Percentiles rank a stretch among this genome's conserved stretches.
phyloP scores from a whole-genome alignment of 1,284 basidiomycete species.

The Cutaneotrichosporon arboriforme region DNA sequence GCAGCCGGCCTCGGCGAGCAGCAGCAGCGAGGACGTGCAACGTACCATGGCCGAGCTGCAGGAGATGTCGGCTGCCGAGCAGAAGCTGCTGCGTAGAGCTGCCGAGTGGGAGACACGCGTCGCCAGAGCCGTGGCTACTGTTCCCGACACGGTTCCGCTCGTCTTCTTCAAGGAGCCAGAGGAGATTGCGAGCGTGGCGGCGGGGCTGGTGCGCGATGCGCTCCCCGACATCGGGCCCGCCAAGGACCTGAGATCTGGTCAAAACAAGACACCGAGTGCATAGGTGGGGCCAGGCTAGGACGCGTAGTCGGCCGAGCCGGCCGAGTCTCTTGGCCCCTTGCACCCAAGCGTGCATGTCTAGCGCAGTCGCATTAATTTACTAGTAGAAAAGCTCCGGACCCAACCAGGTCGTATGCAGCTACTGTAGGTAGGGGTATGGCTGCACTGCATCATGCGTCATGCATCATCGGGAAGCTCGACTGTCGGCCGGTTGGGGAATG shows the following conservation, averaged over 20 bases:
- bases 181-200: conserved; percentile 25
- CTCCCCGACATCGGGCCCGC: too few species aligned
- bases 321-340: too few species aligned
- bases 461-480: too few species aligned
- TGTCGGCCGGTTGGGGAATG: too few species aligned
- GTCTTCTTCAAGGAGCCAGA: conserved; percentile 30
- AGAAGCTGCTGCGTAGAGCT: conserved; percentile 35
- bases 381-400: too few species aligned
- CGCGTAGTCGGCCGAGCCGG: too few species aligned
- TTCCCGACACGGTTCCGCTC: conserved; percentile 21
- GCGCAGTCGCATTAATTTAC: too few species aligned
- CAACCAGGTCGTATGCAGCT: background rate
- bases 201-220: conserved; percentile 5
- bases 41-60: conserved; percentile 22
- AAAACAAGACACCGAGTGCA: too few species aligned
- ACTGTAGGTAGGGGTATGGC: too few species aligned
- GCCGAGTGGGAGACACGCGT: conserved; percentile 31
- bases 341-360: background rate
- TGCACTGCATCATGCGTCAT: too few species aligned
- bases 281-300: background rate
- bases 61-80: conserved; percentile 27
- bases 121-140: conserved; percentile 15
- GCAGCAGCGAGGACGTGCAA: conserved; percentile 5
- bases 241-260: too few species aligned
- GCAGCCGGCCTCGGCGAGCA: background rate